phyloP scores from a whole-genome alignment of 1,139 yeast genomes.

The Pneumocystis carinii region DNA sequence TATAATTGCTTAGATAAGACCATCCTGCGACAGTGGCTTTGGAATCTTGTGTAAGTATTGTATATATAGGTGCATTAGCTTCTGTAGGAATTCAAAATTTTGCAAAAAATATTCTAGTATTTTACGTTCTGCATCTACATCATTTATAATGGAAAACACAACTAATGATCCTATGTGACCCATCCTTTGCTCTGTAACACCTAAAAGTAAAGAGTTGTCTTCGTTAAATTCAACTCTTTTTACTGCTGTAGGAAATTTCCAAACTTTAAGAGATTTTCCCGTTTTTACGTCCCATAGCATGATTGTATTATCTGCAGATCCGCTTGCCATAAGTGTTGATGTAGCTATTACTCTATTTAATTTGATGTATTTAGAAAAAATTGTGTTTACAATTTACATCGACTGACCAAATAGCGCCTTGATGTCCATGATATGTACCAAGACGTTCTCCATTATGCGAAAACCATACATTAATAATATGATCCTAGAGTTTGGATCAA shows the following conservation, averaged over 20 bases:
- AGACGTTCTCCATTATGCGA: constrained; percentile 91
- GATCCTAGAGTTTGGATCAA: constrained; percentile 3
- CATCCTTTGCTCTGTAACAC: constrained; percentile 86
- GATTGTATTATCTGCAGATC: constrained; percentile 78
- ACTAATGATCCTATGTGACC: constrained; percentile 69
- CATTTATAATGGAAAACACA: constrained; percentile 43
- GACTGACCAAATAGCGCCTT: constrained; percentile 91
- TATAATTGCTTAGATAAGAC: constrained; percentile 45
- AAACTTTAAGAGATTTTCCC: constrained; percentile 62
- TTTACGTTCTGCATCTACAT: constrained; percentile 24
- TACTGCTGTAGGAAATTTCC: constrained; percentile 71
- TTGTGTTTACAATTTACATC: constrained; percentile 45
- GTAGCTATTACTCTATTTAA: constrained; percentile 19
- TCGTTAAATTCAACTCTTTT: constrained; percentile 82
- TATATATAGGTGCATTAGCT: constrained; percentile 40
- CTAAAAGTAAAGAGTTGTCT: constrained; percentile 51
- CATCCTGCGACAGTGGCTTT: constrained; percentile 81
- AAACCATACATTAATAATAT: constrained; percentile 66
- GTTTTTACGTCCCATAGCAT: constrained; percentile 72
- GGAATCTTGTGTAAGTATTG: constrained; percentile 37
- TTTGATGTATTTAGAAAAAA: not conserved
- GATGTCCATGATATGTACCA: constrained; percentile 81
- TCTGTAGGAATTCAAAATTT: constrained; percentile 24
- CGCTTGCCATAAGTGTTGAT: constrained; percentile 61
- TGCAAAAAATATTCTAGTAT: constrained; percentile 3